These are phyloP conservation scores for Seminavis robusta DNA, from an alignment of 108 stramenopile genomes.

Conservation along the genomic window DNA sequence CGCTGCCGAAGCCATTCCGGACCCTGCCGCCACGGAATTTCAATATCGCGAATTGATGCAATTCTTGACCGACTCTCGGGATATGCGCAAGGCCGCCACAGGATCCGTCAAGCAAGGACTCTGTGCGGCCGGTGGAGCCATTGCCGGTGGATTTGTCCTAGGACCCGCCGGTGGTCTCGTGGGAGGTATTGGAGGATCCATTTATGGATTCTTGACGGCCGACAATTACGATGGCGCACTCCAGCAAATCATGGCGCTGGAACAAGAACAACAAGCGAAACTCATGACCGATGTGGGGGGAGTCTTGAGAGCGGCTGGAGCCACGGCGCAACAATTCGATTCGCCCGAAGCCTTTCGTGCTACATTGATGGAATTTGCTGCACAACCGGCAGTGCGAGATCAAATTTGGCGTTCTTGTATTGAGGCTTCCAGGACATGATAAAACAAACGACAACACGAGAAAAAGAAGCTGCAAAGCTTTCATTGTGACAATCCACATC, in stretches of 20 bases:
- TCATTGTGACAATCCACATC: too few relatives aligned
- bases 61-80: slow-evolving; percentile 31
- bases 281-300: slow-evolving; percentile 34
- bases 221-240: slow-evolving; percentile 63
- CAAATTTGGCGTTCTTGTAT: slow-evolving; percentile 56
- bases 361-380: slow-evolving; percentile 26
- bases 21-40: slow-evolving; percentile 20
- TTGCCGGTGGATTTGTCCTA: slow-evolving; percentile 42
- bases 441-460: too few relatives aligned
- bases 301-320: slow-evolving; percentile 46
- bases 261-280: slow-evolving; percentile 16
- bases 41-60: slow-evolving; percentile 33
- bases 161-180: slow-evolving; percentile 66
- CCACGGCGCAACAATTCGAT: slow-evolving; percentile 19
- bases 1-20: slow-evolving; percentile 39
- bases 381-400: slow-evolving; percentile 37
- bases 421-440: slow-evolving; percentile 1
- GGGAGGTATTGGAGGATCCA: slow-evolving; percentile 49
- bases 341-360: slow-evolving; percentile 27
- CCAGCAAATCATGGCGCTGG: slow-evolving; percentile 29
- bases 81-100: slow-evolving; percentile 48
- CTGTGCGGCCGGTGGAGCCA: slow-evolving; percentile 46
- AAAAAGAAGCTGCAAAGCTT: too few relatives aligned
- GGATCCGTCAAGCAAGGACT: slow-evolving; percentile 45
- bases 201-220: slow-evolving; percentile 40